Evolutionary conservation across 2,329 filamentous ascomycete species (phyloP), one percentile per base, ranked within the genome.

Genomic region (Ceratocystis albifundus): DNA sequence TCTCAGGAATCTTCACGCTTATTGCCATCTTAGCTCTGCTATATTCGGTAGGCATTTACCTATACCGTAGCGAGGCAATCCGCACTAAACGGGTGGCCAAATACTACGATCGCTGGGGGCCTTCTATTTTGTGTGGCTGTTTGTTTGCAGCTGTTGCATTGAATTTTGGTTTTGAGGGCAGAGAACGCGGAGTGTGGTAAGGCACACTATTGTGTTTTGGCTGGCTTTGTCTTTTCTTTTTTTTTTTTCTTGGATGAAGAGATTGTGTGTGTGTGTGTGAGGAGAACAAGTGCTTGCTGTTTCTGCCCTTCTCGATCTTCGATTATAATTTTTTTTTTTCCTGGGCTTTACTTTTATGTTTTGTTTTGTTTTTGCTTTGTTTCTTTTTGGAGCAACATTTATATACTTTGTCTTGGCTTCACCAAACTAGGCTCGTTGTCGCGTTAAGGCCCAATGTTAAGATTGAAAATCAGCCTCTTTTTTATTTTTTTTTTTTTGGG

Each of bases 71-170:
- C 70, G 80, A 84, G 69, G 90, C 90, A 69, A 97, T 97, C 73
- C 84, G 90, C 70, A 86, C 87, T 71, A 82, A 93, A 64, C 86
- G 86, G 69, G 90, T 88, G n/a, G 90, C 93, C 50, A 88, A 86
- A 71, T 99, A 94, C 76, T 94, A 97, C 74, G 94, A 99, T 75
- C 87, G 85, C 71, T 88, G 86, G 81, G 94, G 94, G 0, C 93
- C 94, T 0, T 91, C 82, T 3, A 77, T 86, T 25, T 80, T 99
- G 41, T 96, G 91, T 71, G 72, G 81, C 7, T 83, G 88, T 2
- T 75, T 97, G 65, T 82, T 96, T 53, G 77, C 82, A 0, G 89
- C 91, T 2, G 85, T 96, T 10, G 78, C 81, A 3, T 74, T 95
- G 30, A 96, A 94, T 75, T 95, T 96, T 79, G 88, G 77, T 3